A percentile compares a stretch with the other conserved stretches of the same genome.
phyloP scores from a whole-genome alignment of 495 filamentous ascomycete genomes.

The Penicillium parvum region DNA sequence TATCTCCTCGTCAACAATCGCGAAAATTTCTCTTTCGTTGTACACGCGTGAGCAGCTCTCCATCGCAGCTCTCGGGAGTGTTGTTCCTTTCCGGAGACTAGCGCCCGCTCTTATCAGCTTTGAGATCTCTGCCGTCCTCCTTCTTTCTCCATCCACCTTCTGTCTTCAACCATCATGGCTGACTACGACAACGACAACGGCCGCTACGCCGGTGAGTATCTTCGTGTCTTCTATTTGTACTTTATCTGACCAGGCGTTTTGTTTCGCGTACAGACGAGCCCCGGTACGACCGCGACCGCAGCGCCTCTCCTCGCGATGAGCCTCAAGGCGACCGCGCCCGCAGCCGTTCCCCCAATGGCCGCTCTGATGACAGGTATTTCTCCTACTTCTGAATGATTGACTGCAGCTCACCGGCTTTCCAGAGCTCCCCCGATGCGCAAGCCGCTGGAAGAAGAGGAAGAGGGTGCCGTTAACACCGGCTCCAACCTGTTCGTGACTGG shows the following conservation, averaged over 20 bases:
- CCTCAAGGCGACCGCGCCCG: conserved; percentile 70
- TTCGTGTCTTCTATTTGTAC: conserved; percentile 10
- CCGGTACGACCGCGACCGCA: conserved; percentile 82
- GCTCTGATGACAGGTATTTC: conserved; percentile 69
- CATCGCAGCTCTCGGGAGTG: conserved; percentile 15
- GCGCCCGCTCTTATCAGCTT: conserved; percentile 24
- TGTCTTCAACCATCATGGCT: conserved; percentile 36
- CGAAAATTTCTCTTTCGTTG: conserved; percentile 5
- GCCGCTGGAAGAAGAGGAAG: conserved; percentile 63
- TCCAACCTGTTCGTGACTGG: conserved; percentile 99
- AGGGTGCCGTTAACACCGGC: conserved; percentile 80
- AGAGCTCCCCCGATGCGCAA: conserved; percentile 29
- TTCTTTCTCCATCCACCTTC: conserved; percentile 16
- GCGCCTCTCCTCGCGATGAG: conserved; percentile 82
- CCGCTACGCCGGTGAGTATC: conserved; percentile 74
- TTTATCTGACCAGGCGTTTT: conserved; percentile 1
- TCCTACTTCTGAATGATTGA: background rate
- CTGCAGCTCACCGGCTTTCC: conserved; percentile 1
- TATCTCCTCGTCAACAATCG: background rate
- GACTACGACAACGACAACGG: conserved; percentile 86
- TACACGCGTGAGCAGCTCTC: background rate
- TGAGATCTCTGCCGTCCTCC: conserved; percentile 20
- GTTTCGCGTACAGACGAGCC: conserved; percentile 57
- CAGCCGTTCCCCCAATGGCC: conserved; percentile 69
- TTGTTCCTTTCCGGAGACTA: conserved; percentile 24